These are phyloP conservation scores for Blastobotrys buckinghamii DNA, from an alignment of 1,139 yeast species.

Conservation along the genomic window DNA sequence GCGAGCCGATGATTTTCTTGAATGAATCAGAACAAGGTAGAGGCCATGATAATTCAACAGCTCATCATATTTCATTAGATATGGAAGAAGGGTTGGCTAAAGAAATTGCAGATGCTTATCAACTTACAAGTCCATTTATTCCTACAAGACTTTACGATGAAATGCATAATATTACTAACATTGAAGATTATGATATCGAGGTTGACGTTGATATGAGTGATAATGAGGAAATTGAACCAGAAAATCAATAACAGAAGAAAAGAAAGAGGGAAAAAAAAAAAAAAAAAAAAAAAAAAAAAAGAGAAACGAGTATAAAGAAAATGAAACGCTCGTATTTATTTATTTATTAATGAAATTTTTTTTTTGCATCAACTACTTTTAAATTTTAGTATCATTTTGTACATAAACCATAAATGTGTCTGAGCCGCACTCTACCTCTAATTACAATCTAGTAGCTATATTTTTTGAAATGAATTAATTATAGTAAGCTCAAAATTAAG, in stretches of 20 bases:
- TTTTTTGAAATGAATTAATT: too few species aligned
- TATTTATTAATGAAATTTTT: too few species aligned
- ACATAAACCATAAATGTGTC: too few species aligned
- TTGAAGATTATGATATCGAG: neutral
- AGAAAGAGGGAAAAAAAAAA: neutral
- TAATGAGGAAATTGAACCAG: neutral
- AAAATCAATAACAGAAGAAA: too few species aligned
- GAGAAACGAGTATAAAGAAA: too few species aligned
- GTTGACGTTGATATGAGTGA: neutral
- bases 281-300: too few species aligned
- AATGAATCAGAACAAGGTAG: neutral
- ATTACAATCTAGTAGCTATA: too few species aligned
- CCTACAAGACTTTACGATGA: conserved; percentile 11
- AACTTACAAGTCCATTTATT: conserved; percentile 7
- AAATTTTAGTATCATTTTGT: too few species aligned
- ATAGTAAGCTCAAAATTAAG: too few species aligned
- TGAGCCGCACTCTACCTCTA: too few species aligned
- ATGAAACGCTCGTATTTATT: neutral
- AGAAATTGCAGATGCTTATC: conserved; percentile 3
- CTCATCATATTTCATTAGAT: conserved; percentile 7
- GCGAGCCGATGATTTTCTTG: conserved; percentile 18
- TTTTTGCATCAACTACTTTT: too few species aligned
- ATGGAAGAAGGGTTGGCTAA: conserved; percentile 5
- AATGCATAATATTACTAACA: conserved; percentile 4
- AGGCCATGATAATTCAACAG: neutral